A percentile compares a stretch with the other conserved stretches of the same genome.
Evolutionary conservation across 257 asterid genomes (phyloP).

Genomic region (Thymus mandschuricus): DNA sequence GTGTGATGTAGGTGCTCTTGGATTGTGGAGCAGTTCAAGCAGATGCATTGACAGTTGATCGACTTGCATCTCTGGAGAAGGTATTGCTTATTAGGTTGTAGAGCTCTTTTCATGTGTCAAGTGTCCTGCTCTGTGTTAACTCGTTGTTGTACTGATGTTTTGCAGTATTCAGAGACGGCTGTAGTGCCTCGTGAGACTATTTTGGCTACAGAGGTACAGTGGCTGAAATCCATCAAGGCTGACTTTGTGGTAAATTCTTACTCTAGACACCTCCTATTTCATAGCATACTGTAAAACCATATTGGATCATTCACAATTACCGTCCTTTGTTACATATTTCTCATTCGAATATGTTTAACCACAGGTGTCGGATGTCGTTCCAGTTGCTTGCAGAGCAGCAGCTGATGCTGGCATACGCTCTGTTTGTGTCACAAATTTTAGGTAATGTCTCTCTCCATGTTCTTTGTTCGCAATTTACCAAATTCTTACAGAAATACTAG

Average conservation of each 20-base stretch:
- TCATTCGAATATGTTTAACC: constrained; percentile 8
- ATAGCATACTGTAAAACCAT: not conserved
- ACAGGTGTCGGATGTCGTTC: constrained; percentile 99
- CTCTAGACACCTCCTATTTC: not conserved
- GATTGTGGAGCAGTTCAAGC: constrained; percentile 99
- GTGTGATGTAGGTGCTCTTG: constrained; percentile 63
- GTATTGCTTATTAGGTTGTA: constrained; percentile 34
- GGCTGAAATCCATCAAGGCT: constrained; percentile 92
- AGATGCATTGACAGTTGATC: constrained; percentile 98
- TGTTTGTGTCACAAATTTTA: constrained; percentile 92
- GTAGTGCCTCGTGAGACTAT: constrained; percentile 89
- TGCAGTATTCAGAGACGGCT: constrained; percentile 94
- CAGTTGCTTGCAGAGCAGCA: constrained; percentile 98
- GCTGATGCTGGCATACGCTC: constrained; percentile 98
- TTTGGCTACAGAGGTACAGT: constrained; percentile 86
- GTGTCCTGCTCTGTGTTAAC: constrained; percentile 21
- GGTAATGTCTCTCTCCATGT: constrained; percentile 44
- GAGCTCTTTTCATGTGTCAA: not conserved
- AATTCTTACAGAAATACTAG: not conserved
- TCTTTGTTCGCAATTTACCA: not conserved
- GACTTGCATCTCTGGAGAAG: constrained; percentile 95
- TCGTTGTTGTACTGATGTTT: constrained; percentile 26
- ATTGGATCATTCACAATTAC: not conserved
- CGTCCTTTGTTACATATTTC: not conserved
- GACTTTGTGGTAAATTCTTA: constrained; percentile 77